Conservation (phyloP, 805 yeast genomes). For the Hagleromyces aurorensis region DNA sequence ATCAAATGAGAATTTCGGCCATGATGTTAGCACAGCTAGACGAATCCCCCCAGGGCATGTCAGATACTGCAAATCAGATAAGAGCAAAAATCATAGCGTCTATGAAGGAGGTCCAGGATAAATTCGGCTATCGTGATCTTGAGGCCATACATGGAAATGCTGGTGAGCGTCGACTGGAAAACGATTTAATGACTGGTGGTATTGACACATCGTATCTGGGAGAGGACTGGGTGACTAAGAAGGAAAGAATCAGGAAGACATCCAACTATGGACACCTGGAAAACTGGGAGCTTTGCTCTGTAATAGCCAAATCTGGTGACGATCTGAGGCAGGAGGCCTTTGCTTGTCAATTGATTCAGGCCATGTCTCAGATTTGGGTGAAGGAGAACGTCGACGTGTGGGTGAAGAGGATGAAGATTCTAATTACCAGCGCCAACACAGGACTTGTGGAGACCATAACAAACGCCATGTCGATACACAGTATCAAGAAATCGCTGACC, state of each 20-base stretch:
- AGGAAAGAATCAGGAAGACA: constrained; percentile 66
- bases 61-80: constrained; percentile 52
- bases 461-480: constrained; percentile 87
- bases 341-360: constrained; percentile 88
- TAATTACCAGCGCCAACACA: constrained; percentile 82
- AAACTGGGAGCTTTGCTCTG: constrained; percentile 93
- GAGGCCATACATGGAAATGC: constrained; percentile 57
- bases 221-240: constrained; percentile 88
- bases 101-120: constrained; percentile 70
- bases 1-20: constrained; percentile 94
- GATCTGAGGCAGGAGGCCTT: constrained; percentile 96
- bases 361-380: constrained; percentile 82
- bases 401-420: constrained; percentile 89
- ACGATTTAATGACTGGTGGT: constrained; percentile 83
- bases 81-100: constrained; percentile 60
- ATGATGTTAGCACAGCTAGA: constrained; percentile 90
- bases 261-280: constrained; percentile 79
- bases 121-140: constrained; percentile 44
- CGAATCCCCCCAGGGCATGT: constrained; percentile 41
- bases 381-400: constrained; percentile 63
- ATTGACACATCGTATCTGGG: constrained; percentile 59
- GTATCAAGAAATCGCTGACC: constrained; percentile 87
- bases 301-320: constrained; percentile 92
- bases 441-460: constrained; percentile 96
- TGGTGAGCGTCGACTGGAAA: constrained; percentile 87